Conservation (phyloP, 2,329 filamentous ascomycete species). For the Neospermospora avenae region DNA sequence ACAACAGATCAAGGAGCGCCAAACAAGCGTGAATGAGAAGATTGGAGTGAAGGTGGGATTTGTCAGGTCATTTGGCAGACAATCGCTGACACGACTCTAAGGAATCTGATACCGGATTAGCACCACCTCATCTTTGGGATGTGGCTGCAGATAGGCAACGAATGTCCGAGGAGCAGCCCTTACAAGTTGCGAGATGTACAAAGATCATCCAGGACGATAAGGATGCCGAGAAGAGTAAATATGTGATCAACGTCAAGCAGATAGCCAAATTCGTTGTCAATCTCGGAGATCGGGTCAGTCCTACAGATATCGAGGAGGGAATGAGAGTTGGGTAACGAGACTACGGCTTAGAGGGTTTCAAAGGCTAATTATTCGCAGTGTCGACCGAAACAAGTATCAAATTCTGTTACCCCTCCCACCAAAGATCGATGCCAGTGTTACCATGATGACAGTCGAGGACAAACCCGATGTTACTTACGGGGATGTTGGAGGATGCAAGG, state of each 20-base stretch:
- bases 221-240: slow-evolving; percentile 97
- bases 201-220: slow-evolving; percentile 99
- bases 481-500: slow-evolving; percentile 97
- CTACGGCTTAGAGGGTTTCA: slow-evolving; percentile 7
- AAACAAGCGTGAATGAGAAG: slow-evolving; percentile 97
- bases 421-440: slow-evolving; percentile 98
- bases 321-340: slow-evolving; percentile 80
- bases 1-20: slow-evolving; percentile 99
- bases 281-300: slow-evolving; percentile 91
- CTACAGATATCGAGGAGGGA: slow-evolving; percentile 98
- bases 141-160: slow-evolving; percentile 95
- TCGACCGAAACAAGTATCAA: slow-evolving; percentile 98
- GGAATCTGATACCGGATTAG: slow-evolving; percentile 98
- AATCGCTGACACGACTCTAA: slow-evolving; percentile 39
- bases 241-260: slow-evolving; percentile 99
- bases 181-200: slow-evolving; percentile 96
- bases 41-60: slow-evolving; percentile 75
- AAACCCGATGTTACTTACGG: slow-evolving; percentile 99
- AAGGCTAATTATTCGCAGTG: slow-evolving; percentile 44
- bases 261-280: slow-evolving; percentile 99
- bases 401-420: slow-evolving; percentile 93
- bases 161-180: slow-evolving; percentile 96
- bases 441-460: slow-evolving; percentile 99
- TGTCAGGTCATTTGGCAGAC: neutral
- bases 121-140: slow-evolving; percentile 98